Conservation (phyloP, 768 basidiomycete species). For the Termitomyces sp. region DNA sequence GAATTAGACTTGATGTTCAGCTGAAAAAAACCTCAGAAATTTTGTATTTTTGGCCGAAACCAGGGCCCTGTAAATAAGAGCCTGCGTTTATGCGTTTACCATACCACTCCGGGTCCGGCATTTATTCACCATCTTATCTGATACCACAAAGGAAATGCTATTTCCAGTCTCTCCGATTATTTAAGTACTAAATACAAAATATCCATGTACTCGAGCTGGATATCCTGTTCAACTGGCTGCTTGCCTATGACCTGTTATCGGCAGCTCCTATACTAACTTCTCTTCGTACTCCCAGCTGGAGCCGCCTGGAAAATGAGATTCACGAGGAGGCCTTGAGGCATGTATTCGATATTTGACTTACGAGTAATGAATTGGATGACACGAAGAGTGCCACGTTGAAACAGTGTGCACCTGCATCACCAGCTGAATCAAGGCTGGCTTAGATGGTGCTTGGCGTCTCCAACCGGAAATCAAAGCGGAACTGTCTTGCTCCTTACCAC, state of each 20-base stretch:
- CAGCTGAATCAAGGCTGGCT: not conserved
- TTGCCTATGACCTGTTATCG: not conserved
- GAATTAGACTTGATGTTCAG: too few relatives aligned
- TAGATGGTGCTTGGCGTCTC: not conserved
- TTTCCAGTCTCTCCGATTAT: too few relatives aligned
- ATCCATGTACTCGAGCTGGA: too few relatives aligned
- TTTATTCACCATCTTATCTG: not conserved
- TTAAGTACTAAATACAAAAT: too few relatives aligned
- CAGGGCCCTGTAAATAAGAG: too few relatives aligned
- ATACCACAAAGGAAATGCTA: not conserved
- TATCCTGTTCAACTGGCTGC: not conserved
- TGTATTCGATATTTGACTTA: too few relatives aligned
- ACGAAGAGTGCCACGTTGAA: not conserved
- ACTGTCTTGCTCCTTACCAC: conserved; percentile 9
- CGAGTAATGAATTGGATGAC: not conserved
- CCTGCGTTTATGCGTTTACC: too few relatives aligned
- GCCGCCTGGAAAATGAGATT: not conserved
- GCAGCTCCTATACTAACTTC: not conserved
- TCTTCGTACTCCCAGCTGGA: not conserved
- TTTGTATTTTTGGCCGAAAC: too few relatives aligned
- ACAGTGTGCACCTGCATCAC: not conserved
- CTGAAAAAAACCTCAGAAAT: too few relatives aligned
- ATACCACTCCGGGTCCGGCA: too few relatives aligned
- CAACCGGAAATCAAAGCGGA: not conserved
- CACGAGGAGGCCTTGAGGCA: conserved; percentile 2